Evolutionary conservation across 306 rosid species (phyloP).

Genomic region (Astragalus glycyphyllos): DNA sequence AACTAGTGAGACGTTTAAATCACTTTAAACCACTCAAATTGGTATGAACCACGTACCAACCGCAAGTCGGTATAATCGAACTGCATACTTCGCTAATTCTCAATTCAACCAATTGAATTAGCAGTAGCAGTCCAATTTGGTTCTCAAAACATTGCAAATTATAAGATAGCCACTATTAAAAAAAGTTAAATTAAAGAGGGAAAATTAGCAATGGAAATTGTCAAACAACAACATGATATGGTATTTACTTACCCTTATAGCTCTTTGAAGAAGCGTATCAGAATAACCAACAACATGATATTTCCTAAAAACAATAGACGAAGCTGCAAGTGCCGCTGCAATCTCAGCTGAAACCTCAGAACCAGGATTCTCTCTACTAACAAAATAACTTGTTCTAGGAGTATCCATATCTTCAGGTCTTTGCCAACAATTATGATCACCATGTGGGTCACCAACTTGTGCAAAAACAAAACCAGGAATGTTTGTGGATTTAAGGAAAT

Average conservation of each 20-base stretch:
- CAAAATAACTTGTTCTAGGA: constrained; percentile 49
- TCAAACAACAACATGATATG: not conserved
- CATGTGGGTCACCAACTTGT: constrained; percentile 58
- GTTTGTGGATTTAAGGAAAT: constrained; percentile 56
- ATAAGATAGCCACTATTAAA: no score
- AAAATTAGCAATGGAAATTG: no score
- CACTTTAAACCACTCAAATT: no score
- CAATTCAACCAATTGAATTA: no score
- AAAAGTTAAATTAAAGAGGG: no score
- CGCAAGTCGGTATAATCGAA: no score
- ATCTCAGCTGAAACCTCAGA: constrained; percentile 62
- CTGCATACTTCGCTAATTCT: no score
- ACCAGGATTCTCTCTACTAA: constrained; percentile 45
- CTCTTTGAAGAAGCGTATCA: constrained; percentile 51
- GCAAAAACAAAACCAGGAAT: constrained; percentile 46
- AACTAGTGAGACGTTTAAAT: no score
- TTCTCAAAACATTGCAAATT: no score
- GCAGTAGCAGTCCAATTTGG: no score
- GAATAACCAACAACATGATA: constrained; percentile 42
- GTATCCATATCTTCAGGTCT: constrained; percentile 77
- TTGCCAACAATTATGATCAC: constrained; percentile 63
- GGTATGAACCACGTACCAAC: no score
- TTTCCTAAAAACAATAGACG: constrained; percentile 48
- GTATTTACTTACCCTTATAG: constrained; percentile 49
- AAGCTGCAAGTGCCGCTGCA: constrained; percentile 64